A percentile compares a stretch with the other conserved stretches of the same genome.
Evolutionary conservation across 768 basidiomycete genomes (phyloP).

Genomic region (Mycena rosella): DNA sequence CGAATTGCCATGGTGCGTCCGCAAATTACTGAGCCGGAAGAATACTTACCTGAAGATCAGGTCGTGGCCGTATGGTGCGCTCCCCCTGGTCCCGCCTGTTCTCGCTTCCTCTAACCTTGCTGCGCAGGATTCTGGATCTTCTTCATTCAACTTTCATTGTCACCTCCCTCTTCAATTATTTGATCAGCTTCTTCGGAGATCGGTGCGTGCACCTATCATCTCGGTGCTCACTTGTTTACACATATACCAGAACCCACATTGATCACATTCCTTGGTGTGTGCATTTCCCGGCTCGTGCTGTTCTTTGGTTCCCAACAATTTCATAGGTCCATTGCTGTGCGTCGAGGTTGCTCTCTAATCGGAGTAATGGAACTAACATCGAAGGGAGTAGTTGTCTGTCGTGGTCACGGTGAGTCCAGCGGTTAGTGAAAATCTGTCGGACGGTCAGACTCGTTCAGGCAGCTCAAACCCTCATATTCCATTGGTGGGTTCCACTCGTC

Average conservation of each 20-base stretch:
- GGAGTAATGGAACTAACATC: not conserved
- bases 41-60: not conserved
- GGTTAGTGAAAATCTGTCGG: too few species aligned
- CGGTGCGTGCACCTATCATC: slow-evolving; percentile 21
- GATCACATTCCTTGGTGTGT: slow-evolving; percentile 34
- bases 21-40: not conserved
- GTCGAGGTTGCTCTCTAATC: not conserved
- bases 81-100: not conserved
- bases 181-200: slow-evolving; percentile 48
- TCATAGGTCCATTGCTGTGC: slow-evolving; percentile 33
- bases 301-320: too few species aligned
- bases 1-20: slow-evolving; percentile 26
- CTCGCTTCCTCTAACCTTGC: not conserved
- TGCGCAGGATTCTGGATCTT: slow-evolving; percentile 42
- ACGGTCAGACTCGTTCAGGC: too few species aligned
- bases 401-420: slow-evolving; percentile 29
- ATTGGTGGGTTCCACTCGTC: slow-evolving; percentile 28
- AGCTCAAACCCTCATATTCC: slow-evolving; percentile 31
- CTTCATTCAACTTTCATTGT: slow-evolving; percentile 50
- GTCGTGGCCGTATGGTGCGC: slow-evolving; percentile 28
- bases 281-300: too few species aligned
- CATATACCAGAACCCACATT: not conserved
- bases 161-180: slow-evolving; percentile 47
- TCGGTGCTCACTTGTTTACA: not conserved
- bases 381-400: slow-evolving; percentile 8